Percentiles rank a stretch among this genome's conserved stretches.
Conservation (phyloP, 768 basidiomycete genomes). For the Cystobasidium onofrii region DNA sequence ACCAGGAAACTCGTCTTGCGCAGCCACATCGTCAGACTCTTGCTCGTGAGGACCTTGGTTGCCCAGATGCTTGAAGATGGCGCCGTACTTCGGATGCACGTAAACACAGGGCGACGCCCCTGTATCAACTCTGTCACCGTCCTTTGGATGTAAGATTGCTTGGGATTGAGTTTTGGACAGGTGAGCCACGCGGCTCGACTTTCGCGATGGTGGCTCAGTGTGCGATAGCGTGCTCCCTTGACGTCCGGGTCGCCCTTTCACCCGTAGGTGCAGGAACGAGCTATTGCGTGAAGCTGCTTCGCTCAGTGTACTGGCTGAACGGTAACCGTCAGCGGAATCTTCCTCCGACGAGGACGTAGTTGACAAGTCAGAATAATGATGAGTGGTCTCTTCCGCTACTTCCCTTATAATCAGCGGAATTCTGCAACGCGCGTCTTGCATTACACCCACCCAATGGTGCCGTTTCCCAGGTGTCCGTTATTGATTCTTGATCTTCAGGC, state of each 20-base stretch:
- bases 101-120: not conserved
- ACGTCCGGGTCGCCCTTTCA: not conserved
- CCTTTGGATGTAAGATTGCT: not conserved
- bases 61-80: constrained; percentile 3
- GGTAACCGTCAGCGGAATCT: not conserved
- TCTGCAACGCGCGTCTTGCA: not conserved
- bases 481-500: not conserved
- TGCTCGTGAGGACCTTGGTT: not conserved
- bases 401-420: not conserved
- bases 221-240: not conserved
- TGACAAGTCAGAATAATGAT: not conserved
- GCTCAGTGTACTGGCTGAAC: not conserved
- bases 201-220: not conserved
- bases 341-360: not conserved
- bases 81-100: constrained; percentile 16
- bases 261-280: not conserved
- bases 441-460: not conserved
- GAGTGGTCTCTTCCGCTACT: not conserved
- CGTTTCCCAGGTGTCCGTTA: not conserved
- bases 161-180: not conserved
- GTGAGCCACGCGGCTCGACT: not conserved
- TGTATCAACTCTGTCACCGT: not conserved
- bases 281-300: not conserved
- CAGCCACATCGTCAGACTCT: not conserved
- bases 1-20: not conserved